A percentile compares a stretch with the other conserved stretches of the same genome.
These are phyloP conservation scores for Apiospora sp. DNA, from an alignment of 2,329 filamentous ascomycete genomes.

Conservation along the genomic window DNA sequence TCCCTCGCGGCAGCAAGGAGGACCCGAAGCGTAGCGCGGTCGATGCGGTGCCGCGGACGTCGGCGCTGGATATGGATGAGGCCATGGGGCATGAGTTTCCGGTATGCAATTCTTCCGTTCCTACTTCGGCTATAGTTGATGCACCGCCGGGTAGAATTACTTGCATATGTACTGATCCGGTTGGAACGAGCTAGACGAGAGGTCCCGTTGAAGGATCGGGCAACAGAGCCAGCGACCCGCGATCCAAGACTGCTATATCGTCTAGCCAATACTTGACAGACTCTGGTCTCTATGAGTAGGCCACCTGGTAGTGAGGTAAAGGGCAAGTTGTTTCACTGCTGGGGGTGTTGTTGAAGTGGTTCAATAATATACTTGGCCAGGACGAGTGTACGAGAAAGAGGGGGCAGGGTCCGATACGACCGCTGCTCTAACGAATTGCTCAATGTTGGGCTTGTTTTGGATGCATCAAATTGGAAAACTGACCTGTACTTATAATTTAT, in stretches of 20 bases:
- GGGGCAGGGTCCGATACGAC: background rate
- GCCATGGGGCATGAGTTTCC: background rate
- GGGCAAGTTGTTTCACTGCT: too few species aligned
- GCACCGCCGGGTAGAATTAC: too few species aligned
- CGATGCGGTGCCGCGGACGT: background rate
- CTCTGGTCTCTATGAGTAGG: background rate
- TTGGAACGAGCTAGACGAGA: background rate
- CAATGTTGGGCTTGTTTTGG: background rate
- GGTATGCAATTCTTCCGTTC: background rate
- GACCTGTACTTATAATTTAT: background rate
- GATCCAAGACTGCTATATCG: background rate
- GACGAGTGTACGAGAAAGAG: background rate
- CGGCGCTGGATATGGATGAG: constrained; percentile 5
- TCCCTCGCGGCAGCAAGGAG: background rate
- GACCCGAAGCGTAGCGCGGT: background rate
- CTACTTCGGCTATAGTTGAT: background rate
- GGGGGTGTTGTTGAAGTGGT: too few species aligned
- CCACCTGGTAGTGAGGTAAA: background rate
- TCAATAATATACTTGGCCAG: background rate
- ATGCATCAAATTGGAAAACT: background rate
- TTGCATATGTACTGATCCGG: background rate
- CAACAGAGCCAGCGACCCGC: background rate
- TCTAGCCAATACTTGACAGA: background rate
- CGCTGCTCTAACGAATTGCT: background rate
- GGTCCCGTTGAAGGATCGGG: background rate